A percentile compares a stretch with the other conserved stretches of the same genome.
These are phyloP conservation scores for Hypholoma sublateritium DNA, from an alignment of 768 basidiomycete species.

Conservation along the genomic window DNA sequence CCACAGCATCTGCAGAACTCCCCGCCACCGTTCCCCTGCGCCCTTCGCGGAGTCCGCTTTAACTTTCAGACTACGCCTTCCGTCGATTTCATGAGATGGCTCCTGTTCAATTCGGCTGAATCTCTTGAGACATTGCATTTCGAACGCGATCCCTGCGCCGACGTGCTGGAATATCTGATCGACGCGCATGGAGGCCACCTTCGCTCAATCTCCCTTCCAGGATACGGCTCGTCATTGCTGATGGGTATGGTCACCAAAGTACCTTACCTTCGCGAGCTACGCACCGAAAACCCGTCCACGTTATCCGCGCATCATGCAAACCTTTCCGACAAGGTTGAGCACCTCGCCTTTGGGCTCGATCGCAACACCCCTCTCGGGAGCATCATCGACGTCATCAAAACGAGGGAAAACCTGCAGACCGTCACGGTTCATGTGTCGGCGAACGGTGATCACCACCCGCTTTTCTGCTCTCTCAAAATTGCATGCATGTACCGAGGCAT, in stretches of 20 bases:
- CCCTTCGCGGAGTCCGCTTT: constrained; percentile 54
- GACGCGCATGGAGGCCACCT: constrained; percentile 48
- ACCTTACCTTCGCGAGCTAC: constrained; percentile 48
- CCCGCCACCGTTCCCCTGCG: constrained; percentile 43
- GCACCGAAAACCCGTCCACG: constrained; percentile 54
- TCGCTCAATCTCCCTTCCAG: constrained; percentile 57
- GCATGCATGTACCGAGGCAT: constrained; percentile 65
- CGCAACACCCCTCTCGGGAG: constrained; percentile 52
- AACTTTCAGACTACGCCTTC: constrained; percentile 67
- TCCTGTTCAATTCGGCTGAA: constrained; percentile 55
- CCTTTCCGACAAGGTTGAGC: constrained; percentile 49
- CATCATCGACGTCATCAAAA: constrained; percentile 55
- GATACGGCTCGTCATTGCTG: constrained; percentile 48
- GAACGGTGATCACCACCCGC: constrained; percentile 47
- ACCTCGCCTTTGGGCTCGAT: constrained; percentile 62
- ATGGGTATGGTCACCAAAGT: constrained; percentile 47
- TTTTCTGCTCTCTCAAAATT: constrained; percentile 56
- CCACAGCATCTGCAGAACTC: constrained; percentile 47
- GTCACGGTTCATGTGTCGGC: constrained; percentile 58
- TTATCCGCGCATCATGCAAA: constrained; percentile 44
- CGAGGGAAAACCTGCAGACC: constrained; percentile 38
- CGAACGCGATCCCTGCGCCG: constrained; percentile 56
- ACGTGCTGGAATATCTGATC: constrained; percentile 56
- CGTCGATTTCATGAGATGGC: constrained; percentile 66
- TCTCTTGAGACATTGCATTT: constrained; percentile 57